A percentile compares a stretch with the other conserved stretches of the same genome.
Evolutionary conservation across 768 basidiomycete species (phyloP).

Genomic region (button mushroom (Agaricus bisporus)): DNA sequence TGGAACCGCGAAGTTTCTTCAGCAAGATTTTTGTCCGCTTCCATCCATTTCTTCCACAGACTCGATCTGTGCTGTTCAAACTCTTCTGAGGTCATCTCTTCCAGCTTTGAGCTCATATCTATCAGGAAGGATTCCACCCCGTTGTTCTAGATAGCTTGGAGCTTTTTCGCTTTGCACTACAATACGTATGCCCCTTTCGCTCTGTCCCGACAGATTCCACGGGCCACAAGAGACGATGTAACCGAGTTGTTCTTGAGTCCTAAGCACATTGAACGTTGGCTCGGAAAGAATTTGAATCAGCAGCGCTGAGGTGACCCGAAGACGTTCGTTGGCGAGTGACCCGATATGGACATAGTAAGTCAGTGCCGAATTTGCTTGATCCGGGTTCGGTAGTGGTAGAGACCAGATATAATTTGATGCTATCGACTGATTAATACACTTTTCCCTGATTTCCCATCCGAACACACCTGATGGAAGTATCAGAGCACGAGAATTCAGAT

Average conservation of each 20-base stretch:
- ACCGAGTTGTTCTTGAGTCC: slow-evolving; percentile 93
- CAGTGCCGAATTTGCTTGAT: slow-evolving; percentile 82
- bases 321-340: slow-evolving; percentile 49
- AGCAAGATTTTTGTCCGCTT: slow-evolving; percentile 81
- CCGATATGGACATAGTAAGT: slow-evolving; percentile 86
- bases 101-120: slow-evolving; percentile 60
- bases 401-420: slow-evolving; percentile 69
- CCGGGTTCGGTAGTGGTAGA: slow-evolving; percentile 66
- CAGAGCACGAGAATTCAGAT: slow-evolving; percentile 53
- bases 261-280: slow-evolving; percentile 84
- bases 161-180: slow-evolving; percentile 85
- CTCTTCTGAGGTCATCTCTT: slow-evolving; percentile 62
- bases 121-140: slow-evolving; percentile 88
- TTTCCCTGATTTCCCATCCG: background rate
- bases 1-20: slow-evolving; percentile 76
- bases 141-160: slow-evolving; percentile 74
- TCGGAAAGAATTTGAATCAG: slow-evolving; percentile 85
- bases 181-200: slow-evolving; percentile 72
- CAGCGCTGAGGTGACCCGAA: slow-evolving; percentile 64
- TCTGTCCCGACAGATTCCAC: slow-evolving; percentile 56
- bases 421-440: slow-evolving; percentile 22
- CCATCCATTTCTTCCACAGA: slow-evolving; percentile 75
- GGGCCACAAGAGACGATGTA: slow-evolving; percentile 73
- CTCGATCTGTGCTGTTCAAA: slow-evolving; percentile 76
- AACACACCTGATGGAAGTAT: slow-evolving; percentile 63